Conservation (phyloP, 2,329 filamentous ascomycete genomes). For the Hyphodiscus sp. region DNA sequence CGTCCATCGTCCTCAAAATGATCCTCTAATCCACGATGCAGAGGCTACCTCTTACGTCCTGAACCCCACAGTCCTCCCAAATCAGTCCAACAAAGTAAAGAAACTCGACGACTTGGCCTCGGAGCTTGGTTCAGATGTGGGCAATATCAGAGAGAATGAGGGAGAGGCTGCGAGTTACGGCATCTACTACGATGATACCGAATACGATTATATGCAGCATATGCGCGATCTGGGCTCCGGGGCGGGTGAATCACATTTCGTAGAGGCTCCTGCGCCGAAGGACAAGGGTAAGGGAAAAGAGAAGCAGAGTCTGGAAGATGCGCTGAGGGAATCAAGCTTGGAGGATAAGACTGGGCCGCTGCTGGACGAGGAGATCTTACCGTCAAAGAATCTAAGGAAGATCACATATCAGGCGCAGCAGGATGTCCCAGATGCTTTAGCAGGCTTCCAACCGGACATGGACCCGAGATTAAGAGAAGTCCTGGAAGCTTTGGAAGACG, state of each 20-base stretch:
- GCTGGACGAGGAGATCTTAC: constrained; percentile 68
- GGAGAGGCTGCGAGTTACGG: constrained; percentile 93
- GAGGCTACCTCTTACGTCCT: constrained; percentile 86
- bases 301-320: constrained; percentile 77
- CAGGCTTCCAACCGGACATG: constrained; percentile 97
- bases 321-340: constrained; percentile 57
- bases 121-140: constrained; percentile 64
- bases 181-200: constrained; percentile 88
- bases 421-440: constrained; percentile 82
- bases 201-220: constrained; percentile 99
- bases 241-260: constrained; percentile 68
- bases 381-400: constrained; percentile 71
- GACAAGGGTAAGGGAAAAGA: constrained; percentile 66
- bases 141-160: constrained; percentile 74
- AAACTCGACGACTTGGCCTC: constrained; percentile 68
- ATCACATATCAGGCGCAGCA: constrained; percentile 89
- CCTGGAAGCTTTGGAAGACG: constrained; percentile 88
- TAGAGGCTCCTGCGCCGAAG: constrained; percentile 60
- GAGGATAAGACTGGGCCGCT: constrained; percentile 49
- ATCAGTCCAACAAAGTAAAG: constrained; percentile 48
- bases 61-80: constrained; percentile 53
- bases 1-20: constrained; percentile 93
- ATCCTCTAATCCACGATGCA: constrained; percentile 91
- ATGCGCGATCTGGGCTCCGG: constrained; percentile 77
- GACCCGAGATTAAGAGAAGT: constrained; percentile 87